phyloP scores from a whole-genome alignment of 768 basidiomycete species.

The Mycena galopus region DNA sequence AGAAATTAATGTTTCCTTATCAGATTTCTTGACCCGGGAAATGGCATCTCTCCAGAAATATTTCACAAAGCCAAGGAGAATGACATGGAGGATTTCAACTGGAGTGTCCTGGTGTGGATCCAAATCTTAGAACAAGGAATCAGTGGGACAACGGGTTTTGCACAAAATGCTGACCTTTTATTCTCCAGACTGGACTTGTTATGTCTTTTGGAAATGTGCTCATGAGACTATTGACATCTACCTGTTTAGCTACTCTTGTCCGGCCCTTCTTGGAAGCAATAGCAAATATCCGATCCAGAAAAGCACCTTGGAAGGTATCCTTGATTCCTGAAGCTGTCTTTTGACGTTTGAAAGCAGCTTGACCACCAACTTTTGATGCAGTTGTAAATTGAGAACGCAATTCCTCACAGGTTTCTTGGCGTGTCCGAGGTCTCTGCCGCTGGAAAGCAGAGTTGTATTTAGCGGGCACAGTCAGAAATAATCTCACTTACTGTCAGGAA shows the following conservation, averaged over 20 bases:
- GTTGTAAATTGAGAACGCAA: conserved; percentile 37
- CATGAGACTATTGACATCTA: conserved; percentile 24
- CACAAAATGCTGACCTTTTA: too few species aligned
- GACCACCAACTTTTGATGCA: conserved; percentile 32
- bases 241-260: conserved; percentile 29
- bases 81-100: conserved; percentile 1
- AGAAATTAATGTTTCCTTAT: conserved; percentile 43
- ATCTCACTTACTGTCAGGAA: conserved; percentile 35
- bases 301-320: conserved; percentile 47
- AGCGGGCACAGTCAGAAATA: not conserved
- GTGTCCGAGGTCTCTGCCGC: not conserved
- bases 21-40: conserved; percentile 40
- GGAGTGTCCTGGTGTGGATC: not conserved
- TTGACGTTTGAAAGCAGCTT: conserved; percentile 35
- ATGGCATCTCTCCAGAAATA: conserved; percentile 57
- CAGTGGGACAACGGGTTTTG: conserved; percentile 39
- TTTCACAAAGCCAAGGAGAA: conserved; percentile 7
- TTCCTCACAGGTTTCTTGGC: conserved; percentile 35
- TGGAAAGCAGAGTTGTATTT: not conserved
- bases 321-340: conserved; percentile 49
- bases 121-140: conserved; percentile 1
- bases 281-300: too few species aligned
- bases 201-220: not conserved
- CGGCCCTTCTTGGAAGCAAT: conserved; percentile 33
- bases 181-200: not conserved